phyloP scores from a whole-genome alignment of 2,329 filamentous ascomycete genomes.

The Calonectria multiphialidica region DNA sequence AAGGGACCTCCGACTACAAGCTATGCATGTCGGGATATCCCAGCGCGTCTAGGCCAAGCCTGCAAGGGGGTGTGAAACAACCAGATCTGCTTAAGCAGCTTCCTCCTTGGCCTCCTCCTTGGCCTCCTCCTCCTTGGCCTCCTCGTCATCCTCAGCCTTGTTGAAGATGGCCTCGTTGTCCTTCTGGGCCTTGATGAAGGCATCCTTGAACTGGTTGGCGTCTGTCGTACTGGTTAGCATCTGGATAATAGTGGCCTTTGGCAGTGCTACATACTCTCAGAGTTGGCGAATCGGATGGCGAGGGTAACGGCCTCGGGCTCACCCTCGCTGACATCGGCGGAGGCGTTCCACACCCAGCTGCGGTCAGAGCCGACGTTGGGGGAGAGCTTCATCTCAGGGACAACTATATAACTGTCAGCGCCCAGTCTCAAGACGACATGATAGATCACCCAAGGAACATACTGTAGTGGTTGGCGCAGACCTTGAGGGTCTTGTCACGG shows the following conservation, averaged over 20 bases:
- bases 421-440: background rate
- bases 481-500: constrained; percentile 99
- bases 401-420: constrained; percentile 68
- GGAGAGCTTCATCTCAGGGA: constrained; percentile 98
- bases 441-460: constrained; percentile 54
- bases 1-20: constrained; percentile 23
- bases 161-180: constrained; percentile 92
- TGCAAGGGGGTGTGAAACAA: constrained; percentile 22
- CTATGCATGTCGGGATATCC: constrained; percentile 2
- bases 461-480: constrained; percentile 99
- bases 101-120: background rate
- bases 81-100: constrained; percentile 35
- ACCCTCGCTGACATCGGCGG: constrained; percentile 97
- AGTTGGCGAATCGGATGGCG: constrained; percentile 97
- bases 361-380: constrained; percentile 98
- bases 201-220: constrained; percentile 97
- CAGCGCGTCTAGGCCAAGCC: constrained; percentile 25
- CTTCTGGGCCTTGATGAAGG: constrained; percentile 96
- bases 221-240: constrained; percentile 65
- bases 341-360: constrained; percentile 99
- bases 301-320: constrained; percentile 96
- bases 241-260: background rate
- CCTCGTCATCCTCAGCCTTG: constrained; percentile 51
- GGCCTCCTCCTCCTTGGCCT: constrained; percentile 42
- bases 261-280: constrained; percentile 80